Base-by-base conservation (phyloP, 768 basidiomycete species). In the Auriculariales sp. region DNA sequence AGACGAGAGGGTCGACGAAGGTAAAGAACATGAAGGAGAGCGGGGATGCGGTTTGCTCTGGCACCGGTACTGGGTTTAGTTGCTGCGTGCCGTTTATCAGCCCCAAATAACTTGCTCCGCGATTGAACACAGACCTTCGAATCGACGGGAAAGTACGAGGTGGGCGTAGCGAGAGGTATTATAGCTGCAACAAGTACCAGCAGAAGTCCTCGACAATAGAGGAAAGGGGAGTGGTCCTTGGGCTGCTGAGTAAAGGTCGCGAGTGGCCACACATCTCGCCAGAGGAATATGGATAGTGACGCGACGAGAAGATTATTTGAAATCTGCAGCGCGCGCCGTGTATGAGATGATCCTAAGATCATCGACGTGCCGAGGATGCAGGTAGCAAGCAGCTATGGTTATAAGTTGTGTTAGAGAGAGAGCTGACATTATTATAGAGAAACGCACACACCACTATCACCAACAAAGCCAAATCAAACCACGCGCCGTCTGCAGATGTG, bases 101-200 rank as follows among this genome's bases (percentile, higher is more conserved):
- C 31, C 14, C 10, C 12, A 31, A 27, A n/a, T 17, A 19, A 7
- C 17, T n/a, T 36, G n/a, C 35, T 7, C n/a, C n/a, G n/a, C n/a
- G n/a, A n/a, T n/a, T n/a, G n/a, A n/a, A 7, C 10, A 55, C 58
- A 14, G 22, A 73, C 75, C 59, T 69, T 66, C 2, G 75, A 71
- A 54, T 83, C 73, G 24, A 75, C 65, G 3, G 81, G 79, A 2
- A 71, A 59, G 59, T 83, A 83, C 42, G 66, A 66, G 14, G 77
- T 65, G 3, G 82, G 81, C 34, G 71, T 65, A 39, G 75, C 51
- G 14, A 81, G 60, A 25, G 82, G 82, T 28, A 82, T 62, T 9
- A 73, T 48, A 2, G 74, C 61, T 5, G 68, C 70, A 7, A 66
- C 72, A 4, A 74, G 28, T 5, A 66, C 54, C 14, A 82, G 66